A percentile compares a stretch with the other conserved stretches of the same genome.
Evolutionary conservation across 345 rosid species (phyloP).

Genomic region (Xanthoceras sorbifolium): DNA sequence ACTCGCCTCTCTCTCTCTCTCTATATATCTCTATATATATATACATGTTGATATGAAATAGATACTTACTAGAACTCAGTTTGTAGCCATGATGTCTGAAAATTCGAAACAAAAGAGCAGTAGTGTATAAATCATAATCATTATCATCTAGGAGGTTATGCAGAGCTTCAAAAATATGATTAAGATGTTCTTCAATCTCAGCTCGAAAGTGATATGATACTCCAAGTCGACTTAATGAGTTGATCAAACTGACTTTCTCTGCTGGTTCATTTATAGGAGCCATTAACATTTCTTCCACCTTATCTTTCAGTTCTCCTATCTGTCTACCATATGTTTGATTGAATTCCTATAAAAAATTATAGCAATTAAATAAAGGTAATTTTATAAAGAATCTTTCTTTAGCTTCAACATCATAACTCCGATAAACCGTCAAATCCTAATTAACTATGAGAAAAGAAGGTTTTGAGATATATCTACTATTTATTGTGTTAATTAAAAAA

Average conservation of each 20-base stretch:
- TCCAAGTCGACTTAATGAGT: conserved; percentile 9
- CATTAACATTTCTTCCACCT: neutral
- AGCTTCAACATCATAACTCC: too few species aligned
- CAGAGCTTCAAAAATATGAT: neutral
- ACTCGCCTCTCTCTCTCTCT: too few species aligned
- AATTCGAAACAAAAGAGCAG: neutral
- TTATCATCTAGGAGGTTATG: neutral
- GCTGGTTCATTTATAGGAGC: neutral
- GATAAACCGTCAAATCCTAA: too few species aligned
- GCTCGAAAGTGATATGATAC: conserved; percentile 8
- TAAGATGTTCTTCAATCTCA: neutral
- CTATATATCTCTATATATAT: too few species aligned
- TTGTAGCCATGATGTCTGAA: conserved; percentile 11
- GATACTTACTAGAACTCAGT: neutral
- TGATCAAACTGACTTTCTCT: neutral
- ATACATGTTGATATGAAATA: too few species aligned
- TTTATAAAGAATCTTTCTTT: too few species aligned
- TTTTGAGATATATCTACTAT: too few species aligned
- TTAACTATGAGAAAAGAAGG: too few species aligned
- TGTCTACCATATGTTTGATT: neutral
- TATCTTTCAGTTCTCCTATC: neutral
- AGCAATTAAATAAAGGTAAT: too few species aligned
- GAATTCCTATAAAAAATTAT: neutral
- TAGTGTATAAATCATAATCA: conserved; percentile 11
- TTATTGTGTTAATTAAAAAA: too few species aligned